phyloP scores from a whole-genome alignment of 2,329 filamentous ascomycete genomes.

The Pseudohalonectria lignicola region DNA sequence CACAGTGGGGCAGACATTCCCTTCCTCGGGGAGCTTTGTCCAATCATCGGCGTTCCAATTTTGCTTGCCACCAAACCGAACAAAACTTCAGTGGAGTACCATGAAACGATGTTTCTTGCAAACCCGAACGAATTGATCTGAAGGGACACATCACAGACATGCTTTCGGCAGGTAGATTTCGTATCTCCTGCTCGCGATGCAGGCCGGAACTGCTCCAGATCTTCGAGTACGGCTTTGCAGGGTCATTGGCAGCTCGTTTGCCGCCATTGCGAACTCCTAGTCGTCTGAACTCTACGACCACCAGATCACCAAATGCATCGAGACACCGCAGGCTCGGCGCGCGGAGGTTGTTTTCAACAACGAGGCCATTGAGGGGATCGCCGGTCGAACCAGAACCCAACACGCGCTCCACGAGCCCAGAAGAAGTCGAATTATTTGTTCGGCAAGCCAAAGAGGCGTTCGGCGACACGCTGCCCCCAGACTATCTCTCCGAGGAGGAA shows the following conservation, averaged over 20 bases:
- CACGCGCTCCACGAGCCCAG: too few species aligned
- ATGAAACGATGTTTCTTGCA: too few species aligned
- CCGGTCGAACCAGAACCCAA: too few species aligned
- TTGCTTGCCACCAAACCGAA: too few species aligned
- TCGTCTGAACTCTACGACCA: neutral
- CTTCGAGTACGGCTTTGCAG: slow-evolving; percentile 5
- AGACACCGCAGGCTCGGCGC: neutral
- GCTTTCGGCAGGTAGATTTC: slow-evolving; percentile 2
- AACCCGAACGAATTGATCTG: too few species aligned
- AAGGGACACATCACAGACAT: too few species aligned
- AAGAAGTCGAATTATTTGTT: slow-evolving; percentile 51
- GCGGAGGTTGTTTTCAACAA: slow-evolving; percentile 4
- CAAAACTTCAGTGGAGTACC: too few species aligned
- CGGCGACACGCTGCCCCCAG: slow-evolving; percentile 64
- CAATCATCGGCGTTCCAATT: too few species aligned
- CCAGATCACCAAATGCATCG: neutral
- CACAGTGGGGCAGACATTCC: too few species aligned
- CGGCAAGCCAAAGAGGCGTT: slow-evolving; percentile 64
- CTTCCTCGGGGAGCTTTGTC: too few species aligned
- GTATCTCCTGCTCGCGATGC: slow-evolving; percentile 8
- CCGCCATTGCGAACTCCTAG: neutral
- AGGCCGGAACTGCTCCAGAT: slow-evolving; percentile 10
- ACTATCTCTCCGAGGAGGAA: slow-evolving; percentile 59
- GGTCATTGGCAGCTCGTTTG: neutral
- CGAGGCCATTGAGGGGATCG: neutral